A percentile compares a stretch with the other conserved stretches of the same genome.
phyloP scores from a whole-genome alignment of 2,329 filamentous ascomycete species.

The Colletotrichum tabaci region DNA sequence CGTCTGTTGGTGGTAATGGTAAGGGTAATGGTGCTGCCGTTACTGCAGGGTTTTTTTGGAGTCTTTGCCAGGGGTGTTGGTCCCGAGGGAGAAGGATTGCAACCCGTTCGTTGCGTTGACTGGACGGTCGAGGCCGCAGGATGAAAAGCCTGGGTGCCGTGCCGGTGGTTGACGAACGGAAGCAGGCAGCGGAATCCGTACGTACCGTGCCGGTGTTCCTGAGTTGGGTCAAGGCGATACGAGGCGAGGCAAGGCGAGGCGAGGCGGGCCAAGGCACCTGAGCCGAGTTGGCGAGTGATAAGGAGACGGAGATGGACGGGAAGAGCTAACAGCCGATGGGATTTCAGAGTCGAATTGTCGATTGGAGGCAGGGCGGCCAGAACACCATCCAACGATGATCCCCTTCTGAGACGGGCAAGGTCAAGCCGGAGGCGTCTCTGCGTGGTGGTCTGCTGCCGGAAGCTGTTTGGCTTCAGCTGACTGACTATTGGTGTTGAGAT shows the following conservation, averaged over 20 bases:
- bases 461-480: neutral
- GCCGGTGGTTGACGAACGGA: conserved; percentile 8
- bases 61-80: conserved; percentile 31
- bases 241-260: neutral
- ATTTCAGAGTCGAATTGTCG: neutral
- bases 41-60: conserved; percentile 23
- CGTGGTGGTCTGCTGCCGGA: neutral
- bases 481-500: neutral
- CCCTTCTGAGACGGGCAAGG: conserved; percentile 14
- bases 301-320: conserved; percentile 4
- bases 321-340: neutral
- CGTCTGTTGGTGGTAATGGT: conserved; percentile 10
- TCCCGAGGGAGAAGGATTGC: conserved; percentile 10
- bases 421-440: neutral
- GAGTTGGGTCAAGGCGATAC: conserved; percentile 6
- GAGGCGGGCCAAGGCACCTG: conserved; percentile 12
- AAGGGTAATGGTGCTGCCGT: neutral
- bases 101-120: conserved; percentile 19
- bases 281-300: neutral
- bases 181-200: neutral
- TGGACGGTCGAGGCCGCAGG: conserved; percentile 21
- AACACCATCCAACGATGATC: conserved; percentile 27
- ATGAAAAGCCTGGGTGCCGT: conserved; percentile 28
- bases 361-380: conserved; percentile 14
- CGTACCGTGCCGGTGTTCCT: conserved; percentile 24